phyloP scores from a whole-genome alignment of 441 rosid genomes.

The Pelargonium fulgidum region DNA sequence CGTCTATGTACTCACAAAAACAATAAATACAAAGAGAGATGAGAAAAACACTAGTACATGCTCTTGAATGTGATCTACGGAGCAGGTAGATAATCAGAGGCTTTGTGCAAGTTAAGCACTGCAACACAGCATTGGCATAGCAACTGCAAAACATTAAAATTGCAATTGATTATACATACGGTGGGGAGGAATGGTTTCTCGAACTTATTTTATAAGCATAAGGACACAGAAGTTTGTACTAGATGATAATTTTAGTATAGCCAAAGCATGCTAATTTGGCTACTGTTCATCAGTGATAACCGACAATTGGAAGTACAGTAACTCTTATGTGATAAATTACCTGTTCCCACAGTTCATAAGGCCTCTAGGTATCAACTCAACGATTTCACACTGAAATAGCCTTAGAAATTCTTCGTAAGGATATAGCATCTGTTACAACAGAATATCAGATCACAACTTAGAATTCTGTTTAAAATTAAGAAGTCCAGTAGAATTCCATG shows the following conservation, averaged over 20 bases:
- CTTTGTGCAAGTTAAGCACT: slow-evolving; percentile 72
- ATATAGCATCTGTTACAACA: slow-evolving; percentile 54
- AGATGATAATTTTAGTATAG: too few species aligned
- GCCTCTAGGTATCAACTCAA: slow-evolving; percentile 63
- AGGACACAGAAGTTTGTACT: too few species aligned
- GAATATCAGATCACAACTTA: slow-evolving; percentile 14
- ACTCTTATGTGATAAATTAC: slow-evolving; percentile 21
- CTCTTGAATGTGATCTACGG: slow-evolving; percentile 64
- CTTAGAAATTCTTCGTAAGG: slow-evolving; percentile 71
- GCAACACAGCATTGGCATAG: slow-evolving; percentile 89
- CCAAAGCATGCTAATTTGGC: too few species aligned
- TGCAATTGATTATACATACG: not conserved
- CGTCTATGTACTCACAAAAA: not conserved
- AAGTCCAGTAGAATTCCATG: slow-evolving; percentile 4
- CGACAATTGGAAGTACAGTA: too few species aligned
- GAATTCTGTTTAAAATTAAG: slow-evolving; percentile 12
- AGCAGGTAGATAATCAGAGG: slow-evolving; percentile 71
- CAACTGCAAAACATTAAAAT: slow-evolving; percentile 44
- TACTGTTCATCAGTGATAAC: too few species aligned
- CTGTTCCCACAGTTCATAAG: slow-evolving; percentile 85
- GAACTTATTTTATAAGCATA: too few species aligned
- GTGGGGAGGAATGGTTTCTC: not conserved
- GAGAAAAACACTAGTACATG: slow-evolving; percentile 39
- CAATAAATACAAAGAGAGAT: slow-evolving; percentile 10
- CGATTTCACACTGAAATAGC: slow-evolving; percentile 56